Conservation (phyloP, 208 protist genomes). For the Leishmania guyanensis region DNA sequence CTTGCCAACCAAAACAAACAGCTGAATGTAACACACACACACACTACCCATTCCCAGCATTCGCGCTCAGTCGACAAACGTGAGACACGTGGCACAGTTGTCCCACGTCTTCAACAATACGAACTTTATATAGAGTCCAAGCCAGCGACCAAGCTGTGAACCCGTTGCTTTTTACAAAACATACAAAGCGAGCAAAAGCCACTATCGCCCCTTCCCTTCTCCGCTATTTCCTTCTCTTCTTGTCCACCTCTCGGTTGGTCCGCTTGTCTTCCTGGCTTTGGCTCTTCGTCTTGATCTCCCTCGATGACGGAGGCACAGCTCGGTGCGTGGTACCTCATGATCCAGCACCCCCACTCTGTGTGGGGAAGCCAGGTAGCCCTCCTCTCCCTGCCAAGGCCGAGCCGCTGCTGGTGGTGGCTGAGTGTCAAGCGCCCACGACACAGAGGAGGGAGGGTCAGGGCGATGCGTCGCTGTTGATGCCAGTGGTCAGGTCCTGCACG, state of each 20-base stretch:
- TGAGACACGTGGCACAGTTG: too few species aligned
- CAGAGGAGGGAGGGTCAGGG: neutral
- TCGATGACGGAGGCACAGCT: neutral
- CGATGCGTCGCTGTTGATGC: neutral
- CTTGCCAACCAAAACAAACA: neutral
- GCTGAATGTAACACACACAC: neutral
- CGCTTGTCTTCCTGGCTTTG: too few species aligned
- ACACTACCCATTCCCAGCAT: neutral
- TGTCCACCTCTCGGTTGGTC: neutral
- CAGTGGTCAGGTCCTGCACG: neutral
- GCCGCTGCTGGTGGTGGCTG: neutral
- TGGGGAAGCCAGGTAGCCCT: neutral
- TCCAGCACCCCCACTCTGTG: neutral
- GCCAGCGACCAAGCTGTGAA: neutral
- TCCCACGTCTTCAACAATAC: neutral
- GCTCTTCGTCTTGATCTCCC: too few species aligned
- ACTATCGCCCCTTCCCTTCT: too few species aligned
- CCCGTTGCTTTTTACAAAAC: too few species aligned
- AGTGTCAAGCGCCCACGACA: neutral
- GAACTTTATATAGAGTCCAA: neutral
- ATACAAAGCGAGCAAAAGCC: too few species aligned
- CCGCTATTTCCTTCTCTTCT: too few species aligned
- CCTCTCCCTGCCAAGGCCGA: neutral
- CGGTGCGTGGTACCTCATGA: neutral
- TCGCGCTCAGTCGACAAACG: neutral